phyloP scores from a whole-genome alignment of 2,329 filamentous ascomycete species.

The Diaporthe sp. region DNA sequence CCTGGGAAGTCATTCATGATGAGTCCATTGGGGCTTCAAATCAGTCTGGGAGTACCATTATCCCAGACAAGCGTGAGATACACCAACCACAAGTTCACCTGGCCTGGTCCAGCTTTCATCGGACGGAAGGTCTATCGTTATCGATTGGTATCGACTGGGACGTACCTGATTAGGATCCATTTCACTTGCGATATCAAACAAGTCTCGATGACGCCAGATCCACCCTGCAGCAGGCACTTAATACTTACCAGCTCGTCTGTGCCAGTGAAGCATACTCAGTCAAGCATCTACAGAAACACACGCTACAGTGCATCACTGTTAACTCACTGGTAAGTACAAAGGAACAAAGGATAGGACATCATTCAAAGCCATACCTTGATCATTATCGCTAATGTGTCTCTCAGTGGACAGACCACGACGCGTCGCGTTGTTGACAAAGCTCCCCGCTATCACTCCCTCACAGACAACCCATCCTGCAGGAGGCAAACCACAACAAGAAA shows the following conservation, averaged over 20 bases:
- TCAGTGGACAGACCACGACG: neutral
- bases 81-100: neutral
- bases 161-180: neutral
- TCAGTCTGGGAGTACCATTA: neutral
- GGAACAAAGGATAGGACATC: neutral
- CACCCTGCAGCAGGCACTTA: neutral
- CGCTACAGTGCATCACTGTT: neutral
- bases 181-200: constrained; percentile 3
- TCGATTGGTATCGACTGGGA: neutral
- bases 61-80: neutral
- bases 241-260: neutral
- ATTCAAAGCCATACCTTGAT: neutral
- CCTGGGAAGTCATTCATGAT: neutral
- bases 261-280: neutral
- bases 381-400: neutral
- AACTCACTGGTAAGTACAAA: neutral
- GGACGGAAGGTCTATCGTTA: constrained; percentile 17
- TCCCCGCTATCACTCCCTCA: neutral
- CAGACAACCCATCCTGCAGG: neutral
- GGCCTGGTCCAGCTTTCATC: neutral
- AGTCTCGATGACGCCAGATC: neutral
- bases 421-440: neutral
- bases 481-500: neutral
- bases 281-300: neutral
- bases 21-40: too few relatives aligned